Conservation (phyloP, 139 green algal species). For the Tetradesmus lagerheimii region DNA sequence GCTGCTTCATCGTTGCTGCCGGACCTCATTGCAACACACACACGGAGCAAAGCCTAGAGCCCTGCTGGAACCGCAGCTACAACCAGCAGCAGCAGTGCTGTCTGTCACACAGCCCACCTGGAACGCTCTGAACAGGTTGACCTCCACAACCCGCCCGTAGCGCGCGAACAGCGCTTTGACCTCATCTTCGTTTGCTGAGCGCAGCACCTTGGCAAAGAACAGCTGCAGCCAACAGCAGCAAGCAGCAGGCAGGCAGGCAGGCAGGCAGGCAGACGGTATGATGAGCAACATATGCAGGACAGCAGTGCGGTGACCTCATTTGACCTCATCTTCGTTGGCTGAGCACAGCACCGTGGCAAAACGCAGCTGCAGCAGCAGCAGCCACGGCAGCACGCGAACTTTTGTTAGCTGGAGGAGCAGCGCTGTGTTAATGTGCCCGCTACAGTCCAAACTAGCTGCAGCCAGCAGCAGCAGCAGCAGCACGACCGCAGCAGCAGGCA, state of each 20-base stretch:
- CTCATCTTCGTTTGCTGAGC: slow-evolving; percentile 65
- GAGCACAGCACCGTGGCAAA: slow-evolving; percentile 74
- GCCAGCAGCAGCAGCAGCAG: too few species aligned
- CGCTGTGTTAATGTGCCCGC: too few species aligned
- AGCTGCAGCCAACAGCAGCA: slow-evolving; percentile 31
- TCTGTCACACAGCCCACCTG: slow-evolving; percentile 49
- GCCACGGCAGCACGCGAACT: too few species aligned
- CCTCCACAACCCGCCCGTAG: slow-evolving; percentile 68
- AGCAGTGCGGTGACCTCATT: background rate
- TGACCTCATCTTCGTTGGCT: slow-evolving; percentile 66
- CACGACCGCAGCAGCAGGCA: too few species aligned
- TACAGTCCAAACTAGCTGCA: too few species aligned
- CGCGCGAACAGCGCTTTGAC: slow-evolving; percentile 58
- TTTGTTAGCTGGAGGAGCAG: too few species aligned
- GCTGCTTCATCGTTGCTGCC: background rate
- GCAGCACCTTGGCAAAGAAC: slow-evolving; percentile 77
- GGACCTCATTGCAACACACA: too few species aligned
- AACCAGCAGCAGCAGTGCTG: background rate
- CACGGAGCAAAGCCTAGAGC: too few species aligned
- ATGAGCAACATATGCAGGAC: background rate
- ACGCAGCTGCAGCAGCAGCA: slow-evolving; percentile 51
- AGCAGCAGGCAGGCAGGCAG: background rate
- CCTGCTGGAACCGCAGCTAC: background rate
- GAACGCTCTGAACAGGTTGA: slow-evolving; percentile 75
- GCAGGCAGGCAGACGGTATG: background rate